Base-by-base conservation (phyloP, 2,329 filamentous ascomycete genomes). In the Fusarium sp. region DNA sequence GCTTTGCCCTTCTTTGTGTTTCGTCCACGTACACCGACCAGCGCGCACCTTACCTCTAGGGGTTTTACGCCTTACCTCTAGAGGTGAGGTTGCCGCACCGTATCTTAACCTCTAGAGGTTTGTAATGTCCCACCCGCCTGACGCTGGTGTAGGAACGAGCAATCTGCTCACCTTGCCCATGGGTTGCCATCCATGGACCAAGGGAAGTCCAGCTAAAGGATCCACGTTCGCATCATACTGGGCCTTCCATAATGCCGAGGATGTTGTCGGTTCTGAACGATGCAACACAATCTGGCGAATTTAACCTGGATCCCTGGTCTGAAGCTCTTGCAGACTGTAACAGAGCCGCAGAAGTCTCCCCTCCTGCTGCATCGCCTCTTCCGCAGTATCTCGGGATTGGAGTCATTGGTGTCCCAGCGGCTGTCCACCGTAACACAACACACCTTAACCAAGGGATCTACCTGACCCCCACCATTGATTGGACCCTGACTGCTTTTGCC, bases 101-200 rank as follows among this genome's bases (percentile, higher is more conserved):
- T 71, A 71, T 56, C 66, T 73, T 73, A 73, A 68, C 71, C 71
- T 73, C 71, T 73, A 73, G 69, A 72, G 70, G 71, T 71, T 68
- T 43, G 33, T 43, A 47, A 63, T 62, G 71, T 74, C 70, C 71
- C 71, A 74, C 71, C 63, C 68, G 68, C 71, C 69, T 73, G 69
- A 73, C 62, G 68, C 68, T 70, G 69, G 71, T 68, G 65, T 70
- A 60, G 68, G 60, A 67, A 61, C 54, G 56, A 74, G 57, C 59
- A 64, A 57, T 55, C 41, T 71, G 57, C 20, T 64, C 61, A 62
- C 60, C 69, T 71, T 62, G 52, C 41, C 59, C 68, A 69, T 72
- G 69, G 68, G 57, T 69, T 62, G 62, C 60, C 64, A 68, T 71
- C 57, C 65, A 75, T 75, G 73, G 73, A 68, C 73, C 74, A 75